Base-by-base conservation (phyloP, 2,329 filamentous ascomycete species). In the Torrubiella hemipterigena region DNA sequence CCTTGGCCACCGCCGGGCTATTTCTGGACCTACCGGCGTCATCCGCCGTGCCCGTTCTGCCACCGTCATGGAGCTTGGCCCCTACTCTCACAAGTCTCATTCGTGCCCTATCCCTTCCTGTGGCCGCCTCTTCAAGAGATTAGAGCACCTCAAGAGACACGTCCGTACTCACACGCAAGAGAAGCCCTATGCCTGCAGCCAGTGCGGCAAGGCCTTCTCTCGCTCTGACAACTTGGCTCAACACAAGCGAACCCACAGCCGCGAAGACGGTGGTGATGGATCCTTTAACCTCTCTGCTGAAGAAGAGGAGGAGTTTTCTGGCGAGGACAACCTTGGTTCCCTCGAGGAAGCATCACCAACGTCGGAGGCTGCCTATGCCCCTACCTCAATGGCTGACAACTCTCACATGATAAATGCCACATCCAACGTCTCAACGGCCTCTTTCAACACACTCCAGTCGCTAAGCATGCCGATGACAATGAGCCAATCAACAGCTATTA, bases 141-240 rank as follows among this genome's bases (percentile, higher is more conserved):
- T 98, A 66, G 91, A 98, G 66, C 91, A 98, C 65, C 77, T 98
- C 52, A 98, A 98, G 73, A 30, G 87, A 71, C 91, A 98, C 65
- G 91, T 98, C 58, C 83, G 91, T 63, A 98, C 91, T 51, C 91
- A 98, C 69, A 98, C 91, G 34, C 91, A 98, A 69, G 91, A 98
- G 69, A 84, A 89, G 63, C 91, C 91, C 47, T 98, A 98, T 61
- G 80, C 93, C 54, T 98, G 91, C 73, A 82, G 83, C 46, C 80
- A 93, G 59, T 98, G 91, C 75, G 94, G 83, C 71, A 96, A 96
- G 69, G 89, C 89, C 43, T 98, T 98, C 60, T 96, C 91, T 37
- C 73, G 91, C 62, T 96, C 89, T 51, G 91, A 98, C 66, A 98
- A 98, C 58, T 81, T 98, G 61, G 91, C 91, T 58, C 91, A 98